Percentiles rank a stretch among this genome's conserved stretches.
Conservation (phyloP, 2,329 filamentous ascomycete genomes). For the Xylaria sp. region DNA sequence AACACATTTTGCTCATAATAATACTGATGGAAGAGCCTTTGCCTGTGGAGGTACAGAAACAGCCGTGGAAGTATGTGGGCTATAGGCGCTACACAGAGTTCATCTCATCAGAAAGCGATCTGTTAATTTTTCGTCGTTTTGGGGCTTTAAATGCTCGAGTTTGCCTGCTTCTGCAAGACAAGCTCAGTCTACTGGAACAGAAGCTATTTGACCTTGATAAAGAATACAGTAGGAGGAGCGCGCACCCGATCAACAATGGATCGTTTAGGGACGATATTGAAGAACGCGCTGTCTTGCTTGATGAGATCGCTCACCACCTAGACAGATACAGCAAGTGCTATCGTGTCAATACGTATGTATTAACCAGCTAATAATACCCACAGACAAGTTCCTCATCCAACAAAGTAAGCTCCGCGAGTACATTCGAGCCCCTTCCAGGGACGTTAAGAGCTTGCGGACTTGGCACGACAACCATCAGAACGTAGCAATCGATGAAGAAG, state of each 20-base stretch:
- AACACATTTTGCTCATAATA: too few relatives aligned
- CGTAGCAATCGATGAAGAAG: constrained; percentile 30
- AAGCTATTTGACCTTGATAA: constrained; percentile 47
- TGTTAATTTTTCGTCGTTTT: constrained; percentile 52
- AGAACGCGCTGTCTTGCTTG: constrained; percentile 38
- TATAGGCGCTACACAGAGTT: constrained; percentile 44
- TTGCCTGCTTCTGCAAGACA: constrained; percentile 50
- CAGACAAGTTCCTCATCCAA: constrained; percentile 46
- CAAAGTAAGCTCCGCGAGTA: constrained; percentile 39
- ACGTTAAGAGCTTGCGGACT: constrained; percentile 43
- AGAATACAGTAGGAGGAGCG: constrained; percentile 36
- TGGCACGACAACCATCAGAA: constrained; percentile 42
- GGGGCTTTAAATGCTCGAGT: constrained; percentile 47
- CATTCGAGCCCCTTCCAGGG: constrained; percentile 36
- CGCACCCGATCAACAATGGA: constrained; percentile 45
- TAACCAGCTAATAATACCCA: constrained; percentile 20
- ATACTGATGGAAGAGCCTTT: constrained; percentile 9
- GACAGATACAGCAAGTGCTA: constrained; percentile 41
- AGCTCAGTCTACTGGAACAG: constrained; percentile 48
- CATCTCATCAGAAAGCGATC: not conserved
- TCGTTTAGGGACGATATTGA: constrained; percentile 44
- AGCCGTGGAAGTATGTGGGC: constrained; percentile 50
- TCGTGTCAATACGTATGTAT: not conserved
- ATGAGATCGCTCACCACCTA: constrained; percentile 36
- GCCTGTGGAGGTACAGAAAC: constrained; percentile 29